Base-by-base conservation (phyloP, 2,329 filamentous ascomycete genomes). In the Fusarium sp. region DNA sequence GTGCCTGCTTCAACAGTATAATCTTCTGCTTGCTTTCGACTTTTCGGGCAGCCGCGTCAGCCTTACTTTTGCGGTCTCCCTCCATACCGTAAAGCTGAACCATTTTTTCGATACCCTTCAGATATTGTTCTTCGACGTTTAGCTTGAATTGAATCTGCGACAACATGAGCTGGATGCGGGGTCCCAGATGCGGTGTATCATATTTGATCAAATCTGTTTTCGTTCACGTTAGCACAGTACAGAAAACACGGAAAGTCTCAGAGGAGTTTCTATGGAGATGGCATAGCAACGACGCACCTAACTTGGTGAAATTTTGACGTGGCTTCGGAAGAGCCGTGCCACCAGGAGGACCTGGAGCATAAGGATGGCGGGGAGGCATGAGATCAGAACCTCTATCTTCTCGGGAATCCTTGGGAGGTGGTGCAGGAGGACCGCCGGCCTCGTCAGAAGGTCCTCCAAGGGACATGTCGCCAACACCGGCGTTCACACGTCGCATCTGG, bases 71-170 rank as follows among this genome's bases (percentile, higher is more conserved):
- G 77, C 95, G 92, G 81, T 99, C 96, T 36, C 96, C 96, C 82
- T 98, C 96, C 89, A 98, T 96, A 81, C 96, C 92, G 81, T 99
- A 99, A 41, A 99, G 87, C 82, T 96, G 94, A 52, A 98, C 94
- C 96, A 99, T 98, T 86, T 99, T 99, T 84, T 99, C 96, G 77
- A 99, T 96, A 71, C 96, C 96, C 80, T 97, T 97, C 75, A 98
- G 95, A 84, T 99, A 99, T 84, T 99, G 96, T 82, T 98, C 97
- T 83, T 99, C 96, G 35, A 99, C 96, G 76, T 96, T 98, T 70
- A 99, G 89, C 86, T 99, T 99, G 87, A 99, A 99, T 83, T 98
- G 95, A 73, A 99, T 92, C 83, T 99, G 96, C 54, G 96, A 97
- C 80, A 99, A 87, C 96, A 99, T 99, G 80, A 98, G 93, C 85